Evolutionary conservation across 2,329 filamentous ascomycete species (phyloP).

Genomic region (Trichoderma sp.): DNA sequence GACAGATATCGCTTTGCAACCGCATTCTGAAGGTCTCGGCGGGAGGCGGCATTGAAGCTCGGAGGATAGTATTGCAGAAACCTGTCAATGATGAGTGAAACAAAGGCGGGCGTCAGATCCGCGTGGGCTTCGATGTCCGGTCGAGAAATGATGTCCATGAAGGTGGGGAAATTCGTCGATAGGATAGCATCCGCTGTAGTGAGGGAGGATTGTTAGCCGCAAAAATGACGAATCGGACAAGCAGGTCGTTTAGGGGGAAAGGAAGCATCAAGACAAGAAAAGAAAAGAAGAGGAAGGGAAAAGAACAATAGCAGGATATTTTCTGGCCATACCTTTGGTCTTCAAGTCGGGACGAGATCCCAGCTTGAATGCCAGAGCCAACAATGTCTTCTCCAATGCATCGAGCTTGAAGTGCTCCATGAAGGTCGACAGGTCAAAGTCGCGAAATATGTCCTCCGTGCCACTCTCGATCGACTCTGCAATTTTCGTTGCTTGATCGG

Average conservation of each 20-base stretch:
- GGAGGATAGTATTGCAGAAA: conserved; percentile 85
- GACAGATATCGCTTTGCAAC: conserved; percentile 69
- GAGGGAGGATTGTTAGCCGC: conserved; percentile 26
- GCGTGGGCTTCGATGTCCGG: conserved; percentile 65
- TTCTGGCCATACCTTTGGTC: conserved; percentile 72
- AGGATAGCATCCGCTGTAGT: conserved; percentile 82
- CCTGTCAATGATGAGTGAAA: conserved; percentile 80
- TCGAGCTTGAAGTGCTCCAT: conserved; percentile 96
- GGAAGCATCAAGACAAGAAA: not conserved
- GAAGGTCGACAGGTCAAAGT: conserved; percentile 94
- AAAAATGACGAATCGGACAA: not conserved
- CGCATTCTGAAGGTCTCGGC: conserved; percentile 69
- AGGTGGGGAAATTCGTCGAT: conserved; percentile 74
- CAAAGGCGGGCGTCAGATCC: conserved; percentile 67
- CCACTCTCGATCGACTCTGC: conserved; percentile 89
- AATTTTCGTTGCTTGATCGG: conserved; percentile 84
- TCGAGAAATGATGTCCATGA: conserved; percentile 74
- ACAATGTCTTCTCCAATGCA: conserved; percentile 80
- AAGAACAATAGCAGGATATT: not conserved
- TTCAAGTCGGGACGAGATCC: conserved; percentile 80
- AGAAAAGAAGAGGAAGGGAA: too few species aligned
- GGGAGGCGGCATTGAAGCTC: conserved; percentile 76
- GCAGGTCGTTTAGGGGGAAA: too few species aligned
- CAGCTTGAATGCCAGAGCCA: conserved; percentile 86
- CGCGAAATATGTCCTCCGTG: conserved; percentile 90